These are phyloP conservation scores for Meyerozyma smithsonii DNA, from an alignment of 1,139 yeast genomes.

Conservation along the genomic window DNA sequence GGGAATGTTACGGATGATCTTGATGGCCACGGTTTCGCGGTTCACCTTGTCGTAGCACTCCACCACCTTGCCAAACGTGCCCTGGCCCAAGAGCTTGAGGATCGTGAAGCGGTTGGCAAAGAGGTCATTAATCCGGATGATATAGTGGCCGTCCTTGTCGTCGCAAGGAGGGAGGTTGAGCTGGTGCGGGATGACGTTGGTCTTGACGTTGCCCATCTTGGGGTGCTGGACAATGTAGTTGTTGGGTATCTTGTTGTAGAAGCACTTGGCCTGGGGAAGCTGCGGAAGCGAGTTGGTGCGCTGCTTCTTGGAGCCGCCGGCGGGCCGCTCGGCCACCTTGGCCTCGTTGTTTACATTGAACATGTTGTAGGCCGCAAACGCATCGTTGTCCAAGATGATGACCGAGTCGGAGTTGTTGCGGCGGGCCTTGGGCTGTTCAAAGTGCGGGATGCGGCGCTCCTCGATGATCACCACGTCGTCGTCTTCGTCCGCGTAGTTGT, in stretches of 20 bases:
- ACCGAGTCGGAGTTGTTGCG: conserved; percentile 40
- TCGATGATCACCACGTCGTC: conserved; percentile 34
- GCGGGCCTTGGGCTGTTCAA: conserved; percentile 8
- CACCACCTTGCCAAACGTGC: conserved; percentile 95
- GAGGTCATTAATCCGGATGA: conserved; percentile 52
- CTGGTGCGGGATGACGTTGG: conserved; percentile 37
- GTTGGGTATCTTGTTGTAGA: conserved; percentile 36
- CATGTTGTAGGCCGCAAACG: conserved; percentile 42
- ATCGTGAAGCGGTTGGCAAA: conserved; percentile 70
- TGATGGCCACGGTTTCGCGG: conserved; percentile 75
- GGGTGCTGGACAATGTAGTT: conserved; percentile 36
- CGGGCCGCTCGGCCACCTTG: conserved; percentile 1
- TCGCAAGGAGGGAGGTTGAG: conserved; percentile 46
- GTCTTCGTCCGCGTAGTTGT: conserved; percentile 14
- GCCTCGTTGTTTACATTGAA: conserved; percentile 25
- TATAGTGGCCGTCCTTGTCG: conserved; percentile 83
- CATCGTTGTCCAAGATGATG: conserved; percentile 34
- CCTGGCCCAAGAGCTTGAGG: conserved; percentile 79
- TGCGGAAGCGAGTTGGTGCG: conserved; percentile 72
- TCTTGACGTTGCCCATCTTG: conserved; percentile 40
- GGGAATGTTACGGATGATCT: conserved; percentile 77
- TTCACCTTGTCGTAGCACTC: conserved; percentile 59
- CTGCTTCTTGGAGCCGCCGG: conserved; percentile 30
- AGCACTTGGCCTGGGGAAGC: conserved; percentile 50
- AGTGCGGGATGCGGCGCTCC: conserved; percentile 22